Base-by-base conservation (phyloP, 306 rosid species). In the Lablab purpureus region DNA sequence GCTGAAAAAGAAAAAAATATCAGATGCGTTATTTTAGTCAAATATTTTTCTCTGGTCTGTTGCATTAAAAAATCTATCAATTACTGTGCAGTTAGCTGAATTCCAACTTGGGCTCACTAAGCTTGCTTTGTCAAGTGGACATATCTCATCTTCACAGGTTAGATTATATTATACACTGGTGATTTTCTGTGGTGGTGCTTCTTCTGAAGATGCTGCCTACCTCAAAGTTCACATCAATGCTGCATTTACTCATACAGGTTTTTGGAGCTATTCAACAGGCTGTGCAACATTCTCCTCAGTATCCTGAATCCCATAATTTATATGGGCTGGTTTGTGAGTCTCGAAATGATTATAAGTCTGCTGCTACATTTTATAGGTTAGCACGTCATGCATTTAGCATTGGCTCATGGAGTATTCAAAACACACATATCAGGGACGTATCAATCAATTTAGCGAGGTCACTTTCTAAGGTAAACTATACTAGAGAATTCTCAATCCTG, bases 241-340 rank as follows among this genome's bases (percentile, higher is more conserved):
- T 78, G 79, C 41, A 49, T 60, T 83, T 73, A 25, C 46, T 47
- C 21, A 65, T 75, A 25, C 85, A 94, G 97, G 97, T 94, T 74
- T 89, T 86, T 58, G 95, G 93, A 85, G 99, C 97, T 74, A 94
- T 92, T 86, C 87, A 81, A 86, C 99, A 92, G 90, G 97, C 99
- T 43, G 84, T 89, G 71, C 97, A 91, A 85, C 97, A 62, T 71
- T 88, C 92, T 68, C 99, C 99, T 77, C 88, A 91, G 58, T 88
- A 75, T 82, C 97, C 99, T 10, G 99, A 94, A 86, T 85, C 91
- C 74, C 94, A 91, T 81, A 94, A 94, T 90, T 90, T 94, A 73
- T 76, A 78, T 79, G 99, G 97, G 80, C 74, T 94, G 79, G 94
- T 87, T 68, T 91, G 84, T 71, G 99, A 94, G 89, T 90, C 97